Conservation (phyloP, 2,329 filamentous ascomycete species). For the Neopestalotiopsis clavispora region DNA sequence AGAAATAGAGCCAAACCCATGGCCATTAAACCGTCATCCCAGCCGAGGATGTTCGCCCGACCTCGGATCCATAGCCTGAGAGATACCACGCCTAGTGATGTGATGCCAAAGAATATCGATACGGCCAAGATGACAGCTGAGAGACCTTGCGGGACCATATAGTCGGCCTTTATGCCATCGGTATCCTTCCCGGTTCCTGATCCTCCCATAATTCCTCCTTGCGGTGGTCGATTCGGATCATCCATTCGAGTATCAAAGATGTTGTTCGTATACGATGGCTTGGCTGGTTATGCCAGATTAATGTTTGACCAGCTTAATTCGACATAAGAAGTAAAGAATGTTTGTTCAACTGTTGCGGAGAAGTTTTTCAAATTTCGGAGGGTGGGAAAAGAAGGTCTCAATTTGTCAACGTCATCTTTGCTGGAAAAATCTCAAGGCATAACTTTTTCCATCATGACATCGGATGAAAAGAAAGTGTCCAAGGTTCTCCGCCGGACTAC, state of each 20-base stretch:
- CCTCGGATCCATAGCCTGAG: slow-evolving; percentile 14
- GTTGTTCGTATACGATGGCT: neutral
- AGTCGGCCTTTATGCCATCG: neutral
- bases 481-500: neutral
- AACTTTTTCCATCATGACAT: neutral
- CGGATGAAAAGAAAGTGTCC: neutral
- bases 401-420: neutral
- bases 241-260: neutral
- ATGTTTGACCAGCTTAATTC: neutral
- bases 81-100: slow-evolving; percentile 2
- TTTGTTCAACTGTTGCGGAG: neutral
- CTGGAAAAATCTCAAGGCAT: neutral
- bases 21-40: slow-evolving; percentile 12
- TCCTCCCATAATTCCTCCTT: neutral
- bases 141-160: slow-evolving; percentile 5
- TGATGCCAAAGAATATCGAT: slow-evolving; percentile 12
- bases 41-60: slow-evolving; percentile 9
- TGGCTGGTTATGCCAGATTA: neutral
- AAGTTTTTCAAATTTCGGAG: neutral
- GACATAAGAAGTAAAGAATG: neutral
- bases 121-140: slow-evolving; percentile 9
- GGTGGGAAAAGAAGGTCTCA: neutral
- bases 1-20: slow-evolving; percentile 5
- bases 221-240: neutral
- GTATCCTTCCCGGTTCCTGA: neutral